phyloP scores from a whole-genome alignment of 2,329 filamentous ascomycete genomes.

The Mycosphaerella arachidis region DNA sequence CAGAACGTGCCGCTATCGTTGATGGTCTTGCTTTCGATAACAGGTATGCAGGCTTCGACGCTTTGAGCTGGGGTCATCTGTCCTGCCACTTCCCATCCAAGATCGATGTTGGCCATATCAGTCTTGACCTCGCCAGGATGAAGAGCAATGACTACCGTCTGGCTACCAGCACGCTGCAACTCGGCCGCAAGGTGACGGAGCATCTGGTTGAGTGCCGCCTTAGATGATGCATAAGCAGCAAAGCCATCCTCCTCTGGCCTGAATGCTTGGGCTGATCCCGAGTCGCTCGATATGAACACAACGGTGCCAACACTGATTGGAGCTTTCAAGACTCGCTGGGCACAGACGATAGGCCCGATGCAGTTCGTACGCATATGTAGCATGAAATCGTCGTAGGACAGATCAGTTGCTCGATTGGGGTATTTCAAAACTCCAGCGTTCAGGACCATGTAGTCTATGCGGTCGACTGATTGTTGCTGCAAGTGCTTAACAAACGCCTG shows the following conservation, averaged over 20 bases:
- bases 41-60: slow-evolving; percentile 47
- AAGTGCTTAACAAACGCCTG: slow-evolving; percentile 12
- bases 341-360: slow-evolving; percentile 55
- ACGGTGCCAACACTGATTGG: slow-evolving; percentile 48
- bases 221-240: slow-evolving; percentile 54
- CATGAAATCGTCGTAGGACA: slow-evolving; percentile 51
- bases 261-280: slow-evolving; percentile 49
- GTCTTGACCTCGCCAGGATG: slow-evolving; percentile 56
- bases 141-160: slow-evolving; percentile 50
- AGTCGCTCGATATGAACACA: slow-evolving; percentile 56
- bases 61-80: slow-evolving; percentile 49
- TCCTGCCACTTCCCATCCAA: slow-evolving; percentile 51
- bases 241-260: slow-evolving; percentile 56
- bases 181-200: slow-evolving; percentile 54
- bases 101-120: slow-evolving; percentile 51
- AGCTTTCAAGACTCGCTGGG: slow-evolving; percentile 49
- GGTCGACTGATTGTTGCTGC: slow-evolving; percentile 8
- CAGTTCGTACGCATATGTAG: slow-evolving; percentile 56
- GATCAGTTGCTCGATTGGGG: slow-evolving; percentile 51
- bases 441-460: slow-evolving; percentile 52
- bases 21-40: slow-evolving; percentile 47
- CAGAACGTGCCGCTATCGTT: slow-evolving; percentile 53
- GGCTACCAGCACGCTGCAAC: slow-evolving; percentile 46
- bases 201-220: slow-evolving; percentile 55
- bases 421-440: slow-evolving; percentile 56